Evolutionary conservation across 2,329 filamentous ascomycete genomes (phyloP), one percentile per base, ranked within the genome.

Genomic region (Fusarium beomiforme): DNA sequence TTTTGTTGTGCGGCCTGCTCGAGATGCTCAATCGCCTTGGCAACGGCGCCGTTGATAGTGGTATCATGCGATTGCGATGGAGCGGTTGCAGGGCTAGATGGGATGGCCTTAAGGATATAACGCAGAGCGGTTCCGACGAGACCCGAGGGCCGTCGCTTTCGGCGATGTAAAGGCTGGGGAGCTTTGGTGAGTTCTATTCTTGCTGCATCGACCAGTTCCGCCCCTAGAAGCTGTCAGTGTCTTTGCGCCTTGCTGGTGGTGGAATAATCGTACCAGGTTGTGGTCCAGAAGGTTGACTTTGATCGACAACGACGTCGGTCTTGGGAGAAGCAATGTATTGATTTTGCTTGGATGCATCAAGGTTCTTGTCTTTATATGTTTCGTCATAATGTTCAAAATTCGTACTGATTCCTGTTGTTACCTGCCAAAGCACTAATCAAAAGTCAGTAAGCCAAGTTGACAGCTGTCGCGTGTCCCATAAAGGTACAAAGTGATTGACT

Each of bases 131-230:
- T 80, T 31, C 81, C 82, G 19, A 83, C 55, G 14, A 89, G 76
- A 55, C 87, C 82, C 14, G 81, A 77, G 42, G 83, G 80, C 61
- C 84, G 84, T 71, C 81, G 84, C 37, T 81, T 79, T 64, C 83
- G 83, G 64, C 82, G 79, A 66, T 84, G 82, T 7, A 80, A 76
- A 16, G 83, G 81, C n/a, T 80, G 79, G 31, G 86, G 83, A 19
- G 87, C 80, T 75, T 86, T 87, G 42, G 79, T 80, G 41, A 90
- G 81, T 69, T 88, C 85, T 43, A 78, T 77, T 59, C 86, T 78
- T 8, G 88, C 88, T 31, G 83, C 81, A 47, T 87, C 84, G 59
- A 89, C 86, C 19, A 87, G 80, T 53, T 89, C 86, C 73, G 84
- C 84, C 42, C 86, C 87, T 87, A 71, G 62, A 47, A 47, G 43